Base-by-base conservation (phyloP, 2,329 filamentous ascomycete species). In the Periconia macrospinosa region DNA sequence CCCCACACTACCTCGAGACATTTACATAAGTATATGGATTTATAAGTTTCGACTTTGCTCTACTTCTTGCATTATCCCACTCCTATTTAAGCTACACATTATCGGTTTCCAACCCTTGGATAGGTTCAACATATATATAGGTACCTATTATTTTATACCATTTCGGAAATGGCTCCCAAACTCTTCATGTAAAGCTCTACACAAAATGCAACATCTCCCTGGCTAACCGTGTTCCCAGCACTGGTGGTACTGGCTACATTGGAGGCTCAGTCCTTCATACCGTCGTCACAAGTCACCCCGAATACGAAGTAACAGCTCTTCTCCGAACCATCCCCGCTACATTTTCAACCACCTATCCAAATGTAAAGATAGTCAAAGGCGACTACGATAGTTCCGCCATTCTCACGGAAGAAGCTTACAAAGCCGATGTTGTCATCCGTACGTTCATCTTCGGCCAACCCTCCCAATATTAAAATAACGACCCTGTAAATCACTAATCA, bases 181-280 rank as follows among this genome's bases (percentile, higher is more conserved):
- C 55, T 73, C 49, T 71, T 70, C 56, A 47, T 70, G 67, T 68
- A 60, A 44, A 52, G 14, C 19, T 27, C 5, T 20, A n/a, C 17
- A 47, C 10, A 2, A 23, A 47, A 19, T 13, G 8, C 17, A 1
- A 27, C 17, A 11, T 14, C 15, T 19, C 40, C 20, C 41, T 42
- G 11, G 17, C 18, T 42, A n/a, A n/a, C 41, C 41, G 7, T 11
- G 41, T 30, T 23, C 17, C 1, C 27, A 82, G 80, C 14, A 82
- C 79, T 33, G 80, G 80, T 18, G 75, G 67, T 5, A 81, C 80
- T 15, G 81, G 81, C 30, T 83, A 82, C 61, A 82, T 83, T 45
- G 81, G 81, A 6, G 81, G 81, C 30, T 79, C 81, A 47, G 74
- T 76, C 40, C 72, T 83, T n/a, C 77, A 78, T 55, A 70, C 71